A percentile compares a stretch with the other conserved stretches of the same genome.
Conservation (phyloP, 352 stramenopile species). For the Pythium chondricola region DNA sequence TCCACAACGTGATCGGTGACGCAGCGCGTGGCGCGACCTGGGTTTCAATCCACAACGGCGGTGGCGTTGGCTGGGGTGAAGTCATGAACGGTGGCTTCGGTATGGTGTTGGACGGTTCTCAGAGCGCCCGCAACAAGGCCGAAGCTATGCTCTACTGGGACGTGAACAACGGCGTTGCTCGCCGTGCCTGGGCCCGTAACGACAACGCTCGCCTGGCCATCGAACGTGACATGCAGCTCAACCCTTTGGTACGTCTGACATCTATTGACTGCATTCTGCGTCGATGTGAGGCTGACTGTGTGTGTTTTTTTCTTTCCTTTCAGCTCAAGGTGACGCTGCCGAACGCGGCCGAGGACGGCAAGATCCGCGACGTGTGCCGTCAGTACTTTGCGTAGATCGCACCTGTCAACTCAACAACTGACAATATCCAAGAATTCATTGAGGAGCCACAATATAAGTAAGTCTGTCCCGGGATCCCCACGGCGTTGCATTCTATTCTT, state of each 20-base stretch:
- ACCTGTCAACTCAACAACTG: no score
- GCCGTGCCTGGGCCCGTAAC: slow-evolving; percentile 79
- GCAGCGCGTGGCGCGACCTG: slow-evolving; percentile 79
- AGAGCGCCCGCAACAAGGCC: slow-evolving; percentile 55
- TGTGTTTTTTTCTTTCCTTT: no score
- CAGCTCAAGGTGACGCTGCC: no score
- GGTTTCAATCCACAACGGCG: slow-evolving; percentile 86
- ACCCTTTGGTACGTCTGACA: slow-evolving; percentile 47
- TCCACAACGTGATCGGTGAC: slow-evolving; percentile 87
- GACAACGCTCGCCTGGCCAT: slow-evolving; percentile 81
- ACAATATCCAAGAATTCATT: no score
- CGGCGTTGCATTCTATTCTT: no score
- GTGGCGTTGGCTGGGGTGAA: slow-evolving; percentile 85
- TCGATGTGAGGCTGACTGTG: slow-evolving; percentile 8
- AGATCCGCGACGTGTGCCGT: no score
- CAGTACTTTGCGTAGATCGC: no score
- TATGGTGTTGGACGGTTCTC: slow-evolving; percentile 79
- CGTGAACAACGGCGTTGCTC: slow-evolving; percentile 85
- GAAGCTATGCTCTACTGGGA: slow-evolving; percentile 82
- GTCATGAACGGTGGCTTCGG: slow-evolving; percentile 88
- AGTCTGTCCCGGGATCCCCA: no score
- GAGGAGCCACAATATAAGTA: no score
- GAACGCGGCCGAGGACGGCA: no score
- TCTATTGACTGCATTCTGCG: neutral
- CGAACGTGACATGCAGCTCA: slow-evolving; percentile 72